These are phyloP conservation scores for Neurospora sp. DNA, from an alignment of 495 filamentous ascomycete genomes.

Conservation along the genomic window DNA sequence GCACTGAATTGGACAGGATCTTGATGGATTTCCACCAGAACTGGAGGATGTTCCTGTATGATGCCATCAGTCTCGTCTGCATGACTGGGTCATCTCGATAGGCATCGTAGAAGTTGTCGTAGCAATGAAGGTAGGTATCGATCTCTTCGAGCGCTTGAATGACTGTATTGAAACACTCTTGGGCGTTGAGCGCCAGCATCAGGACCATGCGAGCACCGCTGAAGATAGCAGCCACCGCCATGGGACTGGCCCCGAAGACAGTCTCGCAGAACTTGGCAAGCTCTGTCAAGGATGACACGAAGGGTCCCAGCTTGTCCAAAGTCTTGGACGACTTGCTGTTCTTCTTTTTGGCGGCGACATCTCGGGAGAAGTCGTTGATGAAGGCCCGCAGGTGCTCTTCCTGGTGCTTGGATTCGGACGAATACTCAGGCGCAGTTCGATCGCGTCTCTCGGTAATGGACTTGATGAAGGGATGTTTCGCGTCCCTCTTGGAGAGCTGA, in stretches of 20 bases:
- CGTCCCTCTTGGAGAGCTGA: slow-evolving; percentile 1
- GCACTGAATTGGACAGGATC: slow-evolving; percentile 3
- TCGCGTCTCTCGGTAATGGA: neutral
- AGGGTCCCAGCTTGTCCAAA: slow-evolving; percentile 2
- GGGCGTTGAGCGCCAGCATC: slow-evolving; percentile 4
- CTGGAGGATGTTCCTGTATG: slow-evolving; percentile 6
- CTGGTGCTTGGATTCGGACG: neutral
- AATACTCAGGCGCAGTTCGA: neutral
- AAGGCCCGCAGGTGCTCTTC: neutral
- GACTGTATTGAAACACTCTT: slow-evolving; percentile 8
- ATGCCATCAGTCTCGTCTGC: slow-evolving; percentile 2
- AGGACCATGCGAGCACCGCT: slow-evolving; percentile 6
- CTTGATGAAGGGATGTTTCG: too few relatives aligned
- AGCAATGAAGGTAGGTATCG: slow-evolving; percentile 2
- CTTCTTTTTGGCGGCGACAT: neutral
- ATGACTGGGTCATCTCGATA: neutral
- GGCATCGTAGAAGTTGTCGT: slow-evolving; percentile 1
- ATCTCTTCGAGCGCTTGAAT: slow-evolving; percentile 3
- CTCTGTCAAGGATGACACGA: neutral
- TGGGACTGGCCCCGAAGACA: slow-evolving; percentile 3
- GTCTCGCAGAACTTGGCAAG: slow-evolving; percentile 4
- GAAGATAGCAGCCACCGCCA: slow-evolving; percentile 5
- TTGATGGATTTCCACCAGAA: slow-evolving; percentile 9
- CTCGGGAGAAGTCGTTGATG: neutral
- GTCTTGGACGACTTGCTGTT: neutral